phyloP scores from a whole-genome alignment of 2,329 filamentous ascomycete species.

The Geosmithia putterillii region DNA sequence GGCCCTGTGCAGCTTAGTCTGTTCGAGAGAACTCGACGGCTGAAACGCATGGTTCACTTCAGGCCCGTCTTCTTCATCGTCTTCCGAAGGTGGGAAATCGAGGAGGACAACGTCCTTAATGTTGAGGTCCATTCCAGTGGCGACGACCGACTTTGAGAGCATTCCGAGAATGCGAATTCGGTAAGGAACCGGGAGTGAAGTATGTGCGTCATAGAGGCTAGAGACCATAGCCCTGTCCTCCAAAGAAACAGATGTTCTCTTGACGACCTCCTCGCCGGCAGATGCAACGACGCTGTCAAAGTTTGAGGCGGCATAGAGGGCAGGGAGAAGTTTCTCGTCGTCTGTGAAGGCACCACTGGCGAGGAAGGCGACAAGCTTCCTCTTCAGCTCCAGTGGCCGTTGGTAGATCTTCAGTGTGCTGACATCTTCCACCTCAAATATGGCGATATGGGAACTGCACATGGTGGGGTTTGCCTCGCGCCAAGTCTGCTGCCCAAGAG shows the following conservation, averaged over 20 bases:
- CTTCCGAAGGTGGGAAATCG: constrained; percentile 34
- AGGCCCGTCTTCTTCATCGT: background rate
- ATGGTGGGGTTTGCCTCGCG: constrained; percentile 18
- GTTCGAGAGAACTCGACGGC: constrained; percentile 52
- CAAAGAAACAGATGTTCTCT: constrained; percentile 62
- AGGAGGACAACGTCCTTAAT: constrained; percentile 60
- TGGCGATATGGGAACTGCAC: constrained; percentile 13
- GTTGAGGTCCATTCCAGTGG: constrained; percentile 55
- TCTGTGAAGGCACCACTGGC: constrained; percentile 80
- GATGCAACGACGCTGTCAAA: constrained; percentile 68
- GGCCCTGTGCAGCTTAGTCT: constrained; percentile 66
- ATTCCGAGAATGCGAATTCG: constrained; percentile 66
- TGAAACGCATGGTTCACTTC: constrained; percentile 9
- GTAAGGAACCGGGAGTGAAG: constrained; percentile 57
- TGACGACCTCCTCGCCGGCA: constrained; percentile 83
- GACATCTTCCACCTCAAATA: constrained; percentile 23
- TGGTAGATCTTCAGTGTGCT: constrained; percentile 49
- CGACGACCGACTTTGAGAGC: constrained; percentile 63
- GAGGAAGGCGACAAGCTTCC: constrained; percentile 55
- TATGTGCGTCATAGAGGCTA: constrained; percentile 61
- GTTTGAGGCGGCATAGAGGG: constrained; percentile 73
- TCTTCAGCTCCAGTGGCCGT: constrained; percentile 32
- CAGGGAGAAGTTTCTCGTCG: constrained; percentile 69
- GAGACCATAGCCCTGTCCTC: constrained; percentile 55
- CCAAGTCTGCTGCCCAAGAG: constrained; percentile 17